Evolutionary conservation across 345 rosid genomes (phyloP), one percentile per base, ranked within the genome.

Genomic region (Erodium maritimum): DNA sequence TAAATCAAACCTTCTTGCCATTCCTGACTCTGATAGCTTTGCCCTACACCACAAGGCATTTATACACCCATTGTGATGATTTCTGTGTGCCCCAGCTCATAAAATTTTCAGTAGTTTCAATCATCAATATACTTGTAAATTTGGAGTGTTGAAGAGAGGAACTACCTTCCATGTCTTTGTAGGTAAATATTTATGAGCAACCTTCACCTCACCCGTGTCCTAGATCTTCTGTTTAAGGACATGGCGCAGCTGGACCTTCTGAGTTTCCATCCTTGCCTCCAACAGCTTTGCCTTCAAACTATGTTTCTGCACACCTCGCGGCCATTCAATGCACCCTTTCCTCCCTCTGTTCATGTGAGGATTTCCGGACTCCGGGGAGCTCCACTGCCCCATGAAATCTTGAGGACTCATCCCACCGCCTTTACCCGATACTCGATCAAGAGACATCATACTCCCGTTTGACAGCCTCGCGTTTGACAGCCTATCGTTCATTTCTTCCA

Each of bases 261-360:
- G 91, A 59, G 81, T 83, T 67, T 80, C 95, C 71, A 81, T 81
- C 69, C 93, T 79, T 23, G 97, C 99, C 72, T 90, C 97, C 51
- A 90, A 61, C 52, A 90, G 99, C 78, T 82, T 90, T 14, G 97
- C 82, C 82, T 90, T 94, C 82, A 90, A 65, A 60, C 96, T 85
- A 61, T 75, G 66, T 82, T 84, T 94, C 72, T 86, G 96, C 19
- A 77, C 61, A 4, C 80, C 88, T 14, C 89, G 86, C 17, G 95
- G 87, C 97, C 97, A 94, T 56, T 94, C 99, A 24, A 94, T 90
- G 83, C 99, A 90, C 25, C 99, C 97, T 69, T 90, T 94, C 95
- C 84, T 85, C 54, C 96, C 96, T 57, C 82, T 73, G 22, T 76
- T 75, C 55, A 89, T 65, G 66, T 80, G 89, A 57, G 83, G 83